Evolutionary conservation across 345 rosid species (phyloP), one percentile per base, ranked within the genome.

Genomic region (Eucalyptus sp.): DNA sequence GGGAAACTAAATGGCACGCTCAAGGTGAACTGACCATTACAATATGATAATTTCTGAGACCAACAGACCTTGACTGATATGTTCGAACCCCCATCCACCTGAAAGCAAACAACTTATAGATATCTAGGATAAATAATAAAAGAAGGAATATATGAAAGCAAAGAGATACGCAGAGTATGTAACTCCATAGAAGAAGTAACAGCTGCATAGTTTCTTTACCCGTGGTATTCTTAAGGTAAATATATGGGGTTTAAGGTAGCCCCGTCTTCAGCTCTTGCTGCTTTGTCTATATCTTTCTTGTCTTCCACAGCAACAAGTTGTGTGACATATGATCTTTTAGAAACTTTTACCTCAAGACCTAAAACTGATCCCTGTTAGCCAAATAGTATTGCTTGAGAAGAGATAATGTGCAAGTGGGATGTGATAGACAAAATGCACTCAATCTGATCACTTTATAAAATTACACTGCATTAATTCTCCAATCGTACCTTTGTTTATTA

Each of bases 321-420:
- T 16, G 97, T 95, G 33, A 89, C 90, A 90, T 95, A 97, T 37
- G 95, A 90, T 90, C 91, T 96, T 88, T 93, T 91, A 89, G 94
- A 93, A 91, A 93, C 92, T 90, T 93, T 97, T 86, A 94, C 96
- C 91, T 98, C 99, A 54, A 98, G 96, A 96, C 99, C 97, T 95
- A 96, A 96, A 94, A 98, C 93, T 87, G 98, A 95, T 92, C 99
- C 99, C 97, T 98, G 98, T 97, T 95, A 96, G 95, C 94, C 96
- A 97, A 89, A 92, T 87, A 89, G 66, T 89, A 90, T 90, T 89
- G 89, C 89, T 88, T 89, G 93, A 92, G 91, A 92, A 86, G 66
- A 60, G 87, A 86, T 84, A 27, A 46, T 22, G 44, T 80, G 58
- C 62, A 56, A 71, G 16, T 22, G 66, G 46, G 50, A 76, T 76